Conservation (phyloP, 2,329 filamentous ascomycete species). For the Cladosporium sp. region DNA sequence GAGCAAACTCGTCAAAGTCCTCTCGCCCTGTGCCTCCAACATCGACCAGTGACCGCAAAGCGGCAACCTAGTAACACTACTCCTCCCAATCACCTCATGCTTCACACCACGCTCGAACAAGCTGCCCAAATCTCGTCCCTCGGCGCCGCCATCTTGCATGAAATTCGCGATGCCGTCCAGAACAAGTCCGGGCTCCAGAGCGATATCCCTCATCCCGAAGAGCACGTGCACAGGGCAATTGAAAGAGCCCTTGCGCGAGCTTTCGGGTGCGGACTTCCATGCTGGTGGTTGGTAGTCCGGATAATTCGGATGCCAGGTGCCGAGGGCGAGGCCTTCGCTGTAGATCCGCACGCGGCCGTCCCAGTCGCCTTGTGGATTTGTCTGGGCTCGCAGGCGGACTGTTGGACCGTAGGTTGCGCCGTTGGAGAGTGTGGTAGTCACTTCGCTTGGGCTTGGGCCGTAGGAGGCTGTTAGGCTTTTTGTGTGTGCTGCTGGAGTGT, state of each 20-base stretch:
- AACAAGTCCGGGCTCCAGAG: constrained; percentile 46
- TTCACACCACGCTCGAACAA: background rate
- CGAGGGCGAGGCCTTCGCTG: constrained; percentile 44
- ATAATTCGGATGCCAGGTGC: constrained; percentile 50
- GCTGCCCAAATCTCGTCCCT: background rate
- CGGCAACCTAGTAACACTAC: constrained; percentile 49
- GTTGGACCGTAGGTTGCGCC: constrained; percentile 37
- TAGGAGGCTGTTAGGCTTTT: constrained; percentile 45
- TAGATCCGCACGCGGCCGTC: constrained; percentile 52
- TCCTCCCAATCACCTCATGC: constrained; percentile 24
- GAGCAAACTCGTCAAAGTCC: constrained; percentile 38
- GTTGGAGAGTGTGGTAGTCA: constrained; percentile 32
- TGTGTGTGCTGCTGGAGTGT: background rate
- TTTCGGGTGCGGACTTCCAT: constrained; percentile 28
- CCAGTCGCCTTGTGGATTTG: constrained; percentile 41
- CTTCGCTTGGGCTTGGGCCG: constrained; percentile 48
- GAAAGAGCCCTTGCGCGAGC: constrained; percentile 42
- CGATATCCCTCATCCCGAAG: constrained; percentile 50
- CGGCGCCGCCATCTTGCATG: constrained; percentile 5
- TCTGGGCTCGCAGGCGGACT: constrained; percentile 35
- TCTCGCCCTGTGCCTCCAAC: constrained; percentile 40
- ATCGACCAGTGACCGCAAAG: constrained; percentile 52
- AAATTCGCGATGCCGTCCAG: constrained; percentile 52
- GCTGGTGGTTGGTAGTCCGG: constrained; percentile 43
- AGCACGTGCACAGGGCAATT: constrained; percentile 51